Percentiles rank a stretch among this genome's conserved stretches.
These are phyloP conservation scores for Claviceps purpurea DNA, from an alignment of 2,329 filamentous ascomycete genomes.

Conservation along the genomic window DNA sequence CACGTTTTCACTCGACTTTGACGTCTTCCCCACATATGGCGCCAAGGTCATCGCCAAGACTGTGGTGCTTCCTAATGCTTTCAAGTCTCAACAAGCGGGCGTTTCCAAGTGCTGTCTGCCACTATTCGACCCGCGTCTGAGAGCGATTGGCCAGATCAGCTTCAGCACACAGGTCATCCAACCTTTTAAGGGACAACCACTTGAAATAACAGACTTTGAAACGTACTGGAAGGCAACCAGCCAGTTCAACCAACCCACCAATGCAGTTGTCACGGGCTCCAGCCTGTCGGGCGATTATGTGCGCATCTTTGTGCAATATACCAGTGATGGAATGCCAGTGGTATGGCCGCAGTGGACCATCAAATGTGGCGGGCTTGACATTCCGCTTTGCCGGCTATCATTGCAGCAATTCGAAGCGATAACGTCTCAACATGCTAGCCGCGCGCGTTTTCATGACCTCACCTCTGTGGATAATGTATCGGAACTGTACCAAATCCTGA, in stretches of 20 bases:
- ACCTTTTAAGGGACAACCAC: slow-evolving; percentile 78
- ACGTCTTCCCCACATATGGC: slow-evolving; percentile 94
- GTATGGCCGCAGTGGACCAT: slow-evolving; percentile 80
- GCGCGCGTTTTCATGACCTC: slow-evolving; percentile 29
- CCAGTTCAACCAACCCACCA: slow-evolving; percentile 68
- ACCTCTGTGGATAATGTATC: slow-evolving; percentile 38
- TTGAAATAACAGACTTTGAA: slow-evolving; percentile 96
- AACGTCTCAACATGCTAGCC: slow-evolving; percentile 29
- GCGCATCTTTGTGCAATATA: slow-evolving; percentile 81
- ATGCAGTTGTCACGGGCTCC: slow-evolving; percentile 82
- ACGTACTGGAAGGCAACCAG: slow-evolving; percentile 99
- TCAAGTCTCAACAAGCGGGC: slow-evolving; percentile 53
- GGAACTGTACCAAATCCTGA: slow-evolving; percentile 58
- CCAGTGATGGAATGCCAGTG: slow-evolving; percentile 73
- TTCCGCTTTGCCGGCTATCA: slow-evolving; percentile 69
- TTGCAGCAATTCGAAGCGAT: slow-evolving; percentile 55
- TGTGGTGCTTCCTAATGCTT: slow-evolving; percentile 77
- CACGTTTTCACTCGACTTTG: slow-evolving; percentile 88
- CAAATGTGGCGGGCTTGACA: slow-evolving; percentile 59
- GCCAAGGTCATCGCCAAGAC: slow-evolving; percentile 96
- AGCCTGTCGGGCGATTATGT: slow-evolving; percentile 95
- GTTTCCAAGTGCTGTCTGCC: slow-evolving; percentile 75
- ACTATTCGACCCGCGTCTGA: slow-evolving; percentile 79
- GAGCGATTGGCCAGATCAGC: slow-evolving; percentile 83
- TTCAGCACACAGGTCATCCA: slow-evolving; percentile 96